Evolutionary conservation across 441 rosid species (phyloP), one percentile per base, ranked within the genome.

Genomic region (Gossypium gossypioides): DNA sequence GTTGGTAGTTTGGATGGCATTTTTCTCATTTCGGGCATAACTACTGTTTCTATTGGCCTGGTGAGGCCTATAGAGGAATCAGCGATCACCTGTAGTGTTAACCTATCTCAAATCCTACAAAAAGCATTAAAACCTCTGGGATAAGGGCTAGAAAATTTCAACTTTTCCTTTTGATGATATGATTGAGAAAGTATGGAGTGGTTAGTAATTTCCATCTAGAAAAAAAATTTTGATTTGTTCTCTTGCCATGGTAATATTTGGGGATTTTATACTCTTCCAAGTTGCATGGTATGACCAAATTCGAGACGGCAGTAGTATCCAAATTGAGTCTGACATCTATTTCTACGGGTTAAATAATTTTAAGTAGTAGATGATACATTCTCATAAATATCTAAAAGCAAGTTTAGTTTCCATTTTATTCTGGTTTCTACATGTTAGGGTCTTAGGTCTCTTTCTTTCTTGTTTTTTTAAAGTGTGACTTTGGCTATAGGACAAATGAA

Each of bases 21-120:
- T 56, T 65, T 55, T 40, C 27, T 52, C 25, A 22, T 69, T 70
- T 57, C 51, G 4, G 73, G 60, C 59, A 22, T 21, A 1, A n/a
- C 66, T 71, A 60, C 50, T 52, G 51, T 69, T 57, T 76, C 75
- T 63, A 12, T 79, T 80, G 76, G 71, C 79, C 80, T 78, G 76
- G 77, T 80, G 89, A 84, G 86, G 79, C 80, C 82, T 79, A 58
- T 25, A 56, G 74, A 76, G 84, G 73, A 77, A 81, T 59, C 80
- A 84, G 78, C 77, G 63, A 79, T 76, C 68, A 81, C 86, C 78
- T 86, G 78, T 73, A 75, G 83, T 84, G 83, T 82, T 83, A 69
- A 79, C 83, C 63, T 72, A 72, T 82, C 84, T 80, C 64, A 77
- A 77, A 76, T 69, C 72, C 71, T 75, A 68, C 73, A 46, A 67